A percentile compares a stretch with the other conserved stretches of the same genome.
Evolutionary conservation across 768 basidiomycete species (phyloP).

Genomic region (Agrocybe chaxingu): DNA sequence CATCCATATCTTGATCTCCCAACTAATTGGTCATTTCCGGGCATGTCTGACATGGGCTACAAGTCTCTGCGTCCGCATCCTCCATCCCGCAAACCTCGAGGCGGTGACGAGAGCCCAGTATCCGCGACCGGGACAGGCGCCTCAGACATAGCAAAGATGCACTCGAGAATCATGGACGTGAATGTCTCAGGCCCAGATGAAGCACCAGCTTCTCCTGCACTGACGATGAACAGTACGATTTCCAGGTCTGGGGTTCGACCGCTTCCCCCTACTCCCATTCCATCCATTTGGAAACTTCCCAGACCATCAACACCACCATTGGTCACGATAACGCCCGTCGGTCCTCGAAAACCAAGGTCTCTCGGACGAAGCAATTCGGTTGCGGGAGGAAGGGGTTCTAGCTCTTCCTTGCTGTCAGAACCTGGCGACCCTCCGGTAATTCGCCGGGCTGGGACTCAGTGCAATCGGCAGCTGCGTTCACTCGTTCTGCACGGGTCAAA

Average conservation of each 20-base stretch:
- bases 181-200: neutral
- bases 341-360: neutral
- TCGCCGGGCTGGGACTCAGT: neutral
- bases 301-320: constrained; percentile 12
- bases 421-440: neutral
- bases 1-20: constrained; percentile 65
- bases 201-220: constrained; percentile 3
- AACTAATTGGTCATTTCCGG: constrained; percentile 44
- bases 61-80: neutral
- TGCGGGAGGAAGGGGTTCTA: neutral
- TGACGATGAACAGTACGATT: neutral
- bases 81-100: too few species aligned
- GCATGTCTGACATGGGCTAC: constrained; percentile 14
- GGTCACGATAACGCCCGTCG: constrained; percentile 3
- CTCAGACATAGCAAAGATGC: constrained; percentile 1
- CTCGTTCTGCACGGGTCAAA: too few species aligned
- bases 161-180: neutral
- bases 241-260: neutral
- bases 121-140: too few species aligned
- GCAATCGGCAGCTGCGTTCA: too few species aligned
- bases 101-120: too few species aligned
- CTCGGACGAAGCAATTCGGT: neutral
- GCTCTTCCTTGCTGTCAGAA: neutral
- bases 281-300: constrained; percentile 1
- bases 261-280: neutral